Base-by-base conservation (phyloP, 768 basidiomycete genomes). In the Pisolithus orientalis region DNA sequence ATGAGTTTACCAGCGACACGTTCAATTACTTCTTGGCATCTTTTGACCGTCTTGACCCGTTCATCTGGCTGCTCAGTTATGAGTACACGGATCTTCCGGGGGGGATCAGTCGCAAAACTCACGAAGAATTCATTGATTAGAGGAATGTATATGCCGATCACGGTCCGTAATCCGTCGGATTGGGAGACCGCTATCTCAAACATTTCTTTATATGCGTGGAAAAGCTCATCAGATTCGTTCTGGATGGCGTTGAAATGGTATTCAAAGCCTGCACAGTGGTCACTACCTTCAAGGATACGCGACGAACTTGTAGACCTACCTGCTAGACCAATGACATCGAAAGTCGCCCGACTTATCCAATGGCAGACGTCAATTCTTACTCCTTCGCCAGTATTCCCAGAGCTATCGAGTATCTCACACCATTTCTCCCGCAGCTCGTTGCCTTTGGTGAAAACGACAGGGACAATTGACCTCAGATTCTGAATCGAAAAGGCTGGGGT, bases 261-360 rank as follows among this genome's bases (percentile, higher is more conserved):
- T 56, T 84, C 88, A 62, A 94, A 95, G 2, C 87, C 90, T 90
- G 47, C 6, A 44, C 10, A 50, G 32, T 27, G 5, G 46, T 61
- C n/a, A 55, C 5, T 40, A 52, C 29, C 31, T 5, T 14, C 29
- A 45, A 31, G 16, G 13, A n/a, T 37, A 28, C 13, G 28, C 37
- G 57, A 28, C 50, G 42, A 37, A 38, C 13, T 28, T 39, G 44
- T 52, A 24, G 7, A n/a, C 72, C 44, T 51, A 89, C 88, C 89
- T 39, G 92, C 89, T n/a, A 90, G 65, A 1, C 92, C 94, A 58
- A 96, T 92, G 42, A 94, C 84, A 65, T 95, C 94, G 61, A 96
- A 88, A 0, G 92, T 92, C 8, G 85, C 84, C 40, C 90, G 78
- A 56, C 84, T 87, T 32, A 94, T 68, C 86, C 87, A 94, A 57